Evolutionary conservation across 1,284 basidiomycete genomes (phyloP), one percentile per base, ranked within the genome.

Genomic region (Phellinidium pouzarii): DNA sequence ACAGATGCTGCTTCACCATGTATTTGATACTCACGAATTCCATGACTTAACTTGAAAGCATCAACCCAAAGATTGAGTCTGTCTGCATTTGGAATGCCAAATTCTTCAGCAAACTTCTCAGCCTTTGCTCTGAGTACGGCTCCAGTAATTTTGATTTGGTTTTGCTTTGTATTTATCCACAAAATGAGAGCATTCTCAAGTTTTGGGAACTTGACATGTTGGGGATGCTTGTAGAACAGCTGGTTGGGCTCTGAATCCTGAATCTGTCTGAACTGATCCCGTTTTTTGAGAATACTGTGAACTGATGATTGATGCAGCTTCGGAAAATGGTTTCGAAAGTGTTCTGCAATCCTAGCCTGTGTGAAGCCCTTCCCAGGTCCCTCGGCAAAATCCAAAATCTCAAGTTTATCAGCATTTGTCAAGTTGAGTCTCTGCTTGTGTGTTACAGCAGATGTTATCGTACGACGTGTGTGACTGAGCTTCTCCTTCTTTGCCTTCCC

Each of bases 391-490:
- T 38, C n/a, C 4, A 38, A 5, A n/a, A 50, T 29, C 22, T 44
- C 19, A 3, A 50, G 40, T 27, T 50, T 50, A 23, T 50, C 38
- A 3, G 20, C n/a, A 19, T 29, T 9, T 3, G 49, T 50, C 23
- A 42, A 37, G 14, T 8, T 17, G 8, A 31, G 7, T 19, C 40
- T 14, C 22, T 50, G 22, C 49, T 50, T 40, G 14, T n/a, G 5
- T 23, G 42, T 4, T 20, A 27, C 20, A 11, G 36, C 29, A 43
- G 29, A 40, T 20, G 27, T 27, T 34, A 36, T 43, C 7, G 19
- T 50, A 8, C 22, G 26, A 12, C 17, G 40, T 8, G 29, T 19
- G 12, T 36, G 12, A 25, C 12, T n/a, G 22, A 31, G 17, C 17
- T 43, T 50, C 23, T 11, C 12, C 11, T 42, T 19, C n/a, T 40